phyloP scores from a whole-genome alignment of 192 early-diverging fungal genomes.

The Backusella macrospora region DNA sequence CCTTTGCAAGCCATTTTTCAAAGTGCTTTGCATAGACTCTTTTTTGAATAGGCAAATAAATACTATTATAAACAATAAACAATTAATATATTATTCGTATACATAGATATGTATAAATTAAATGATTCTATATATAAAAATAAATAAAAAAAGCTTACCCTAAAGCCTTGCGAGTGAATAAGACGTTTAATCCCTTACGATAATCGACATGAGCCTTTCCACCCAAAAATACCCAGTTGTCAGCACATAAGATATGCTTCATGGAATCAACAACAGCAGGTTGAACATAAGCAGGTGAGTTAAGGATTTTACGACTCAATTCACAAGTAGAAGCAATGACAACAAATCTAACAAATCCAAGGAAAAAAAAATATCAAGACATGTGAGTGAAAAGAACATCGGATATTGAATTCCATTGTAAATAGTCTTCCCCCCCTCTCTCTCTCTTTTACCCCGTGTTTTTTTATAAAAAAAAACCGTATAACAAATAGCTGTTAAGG shows the following conservation, averaged over 20 bases:
- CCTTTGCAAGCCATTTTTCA: slow-evolving; percentile 38
- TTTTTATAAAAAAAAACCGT: slow-evolving; percentile 17
- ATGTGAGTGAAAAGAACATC: background rate
- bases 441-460: slow-evolving; percentile 1
- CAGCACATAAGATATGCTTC: slow-evolving; percentile 42
- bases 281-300: slow-evolving; percentile 39
- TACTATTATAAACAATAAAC: slow-evolving; percentile 23
- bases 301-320: slow-evolving; percentile 46
- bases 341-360: slow-evolving; percentile 38
- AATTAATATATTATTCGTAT: background rate
- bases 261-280: slow-evolving; percentile 44
- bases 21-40: slow-evolving; percentile 46
- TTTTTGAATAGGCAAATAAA: slow-evolving; percentile 43
- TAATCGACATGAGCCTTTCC: slow-evolving; percentile 47
- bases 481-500: background rate
- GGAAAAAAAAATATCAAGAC: background rate
- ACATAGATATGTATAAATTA: background rate
- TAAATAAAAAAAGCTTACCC: slow-evolving; percentile 37
- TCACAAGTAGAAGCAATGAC: slow-evolving; percentile 51
- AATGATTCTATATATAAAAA: background rate
- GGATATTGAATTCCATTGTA: slow-evolving; percentile 6
- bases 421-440: background rate
- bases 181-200: slow-evolving; percentile 43
- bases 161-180: slow-evolving; percentile 43
- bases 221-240: slow-evolving; percentile 47